Conservation (phyloP, 345 rosid species). For the Eucalyptus leucophloia region DNA sequence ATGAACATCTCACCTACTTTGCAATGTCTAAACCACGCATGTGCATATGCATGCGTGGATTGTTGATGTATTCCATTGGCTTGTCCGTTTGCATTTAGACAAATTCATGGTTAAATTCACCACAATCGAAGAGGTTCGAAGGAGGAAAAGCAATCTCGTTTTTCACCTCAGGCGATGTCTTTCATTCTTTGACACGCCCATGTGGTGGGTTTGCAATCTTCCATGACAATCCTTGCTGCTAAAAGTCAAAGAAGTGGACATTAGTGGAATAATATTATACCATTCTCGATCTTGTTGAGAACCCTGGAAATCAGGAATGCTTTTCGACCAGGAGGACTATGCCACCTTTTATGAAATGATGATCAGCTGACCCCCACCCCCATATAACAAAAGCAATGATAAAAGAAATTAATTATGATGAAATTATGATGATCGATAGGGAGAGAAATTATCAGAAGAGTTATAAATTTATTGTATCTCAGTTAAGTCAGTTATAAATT, state of each 20-base stretch:
- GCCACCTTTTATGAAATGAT: not conserved
- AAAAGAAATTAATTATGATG: not conserved
- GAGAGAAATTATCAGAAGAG: not conserved
- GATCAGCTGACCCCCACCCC: not conserved
- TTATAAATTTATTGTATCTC: too few species aligned
- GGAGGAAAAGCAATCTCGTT: not conserved
- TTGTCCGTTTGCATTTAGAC: not conserved
- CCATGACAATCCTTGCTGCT: not conserved
- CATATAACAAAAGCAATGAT: not conserved
- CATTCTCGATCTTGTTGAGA: not conserved
- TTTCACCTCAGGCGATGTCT: not conserved
- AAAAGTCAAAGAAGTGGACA: constrained; percentile 22
- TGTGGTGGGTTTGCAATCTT: not conserved
- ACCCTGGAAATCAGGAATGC: constrained; percentile 2
- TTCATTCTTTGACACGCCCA: not conserved
- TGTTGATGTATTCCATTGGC: not conserved
- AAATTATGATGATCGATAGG: not conserved
- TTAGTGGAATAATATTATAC: not conserved
- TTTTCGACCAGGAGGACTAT: not conserved
- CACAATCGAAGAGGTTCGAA: not conserved
- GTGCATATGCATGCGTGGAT: not conserved
- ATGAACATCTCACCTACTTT: not conserved
- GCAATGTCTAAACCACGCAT: not conserved
- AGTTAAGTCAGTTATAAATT: too few species aligned
- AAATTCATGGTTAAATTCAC: not conserved